Percentiles rank a stretch among this genome's conserved stretches.
phyloP scores from a whole-genome alignment of 805 yeast genomes.

The Ogataea corticis region DNA sequence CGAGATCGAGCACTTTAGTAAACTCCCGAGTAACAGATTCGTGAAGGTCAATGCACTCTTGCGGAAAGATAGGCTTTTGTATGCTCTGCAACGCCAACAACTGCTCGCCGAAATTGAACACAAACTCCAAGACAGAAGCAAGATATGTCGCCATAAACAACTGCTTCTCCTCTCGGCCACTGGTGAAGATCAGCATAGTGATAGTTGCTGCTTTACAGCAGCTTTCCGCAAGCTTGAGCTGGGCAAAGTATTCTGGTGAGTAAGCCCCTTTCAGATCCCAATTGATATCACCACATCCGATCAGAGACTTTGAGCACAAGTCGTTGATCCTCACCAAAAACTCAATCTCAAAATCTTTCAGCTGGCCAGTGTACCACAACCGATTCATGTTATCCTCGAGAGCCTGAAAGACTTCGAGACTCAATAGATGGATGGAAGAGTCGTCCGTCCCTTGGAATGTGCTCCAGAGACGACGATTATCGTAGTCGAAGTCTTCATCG shows the following conservation, averaged over 20 bases:
- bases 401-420: slow-evolving; percentile 17
- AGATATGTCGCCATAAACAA: slow-evolving; percentile 49
- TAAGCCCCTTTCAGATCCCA: slow-evolving; percentile 23
- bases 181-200: slow-evolving; percentile 42
- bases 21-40: slow-evolving; percentile 4
- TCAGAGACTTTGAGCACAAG: slow-evolving; percentile 33
- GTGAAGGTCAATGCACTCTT: background rate
- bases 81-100: slow-evolving; percentile 2
- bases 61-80: background rate
- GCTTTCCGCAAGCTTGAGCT: slow-evolving; percentile 21
- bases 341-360: slow-evolving; percentile 24
- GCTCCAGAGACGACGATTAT: slow-evolving; percentile 12
- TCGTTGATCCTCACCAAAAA: slow-evolving; percentile 35
- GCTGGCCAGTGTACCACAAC: slow-evolving; percentile 18
- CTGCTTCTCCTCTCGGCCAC: slow-evolving; percentile 42
- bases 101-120: slow-evolving; percentile 30
- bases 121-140: slow-evolving; percentile 40
- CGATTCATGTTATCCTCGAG: slow-evolving; percentile 27
- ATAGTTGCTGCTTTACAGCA: slow-evolving; percentile 37
- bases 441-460: slow-evolving; percentile 8
- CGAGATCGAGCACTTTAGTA: slow-evolving; percentile 16
- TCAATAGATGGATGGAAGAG: slow-evolving; percentile 15
- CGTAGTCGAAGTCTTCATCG: slow-evolving; percentile 27
- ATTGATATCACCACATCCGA: slow-evolving; percentile 19
- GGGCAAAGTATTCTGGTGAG: slow-evolving; percentile 1